Evolutionary conservation across 2,329 filamentous ascomycete genomes (phyloP), one percentile per base, ranked within the genome.

Genomic region (Penicillium sp.): DNA sequence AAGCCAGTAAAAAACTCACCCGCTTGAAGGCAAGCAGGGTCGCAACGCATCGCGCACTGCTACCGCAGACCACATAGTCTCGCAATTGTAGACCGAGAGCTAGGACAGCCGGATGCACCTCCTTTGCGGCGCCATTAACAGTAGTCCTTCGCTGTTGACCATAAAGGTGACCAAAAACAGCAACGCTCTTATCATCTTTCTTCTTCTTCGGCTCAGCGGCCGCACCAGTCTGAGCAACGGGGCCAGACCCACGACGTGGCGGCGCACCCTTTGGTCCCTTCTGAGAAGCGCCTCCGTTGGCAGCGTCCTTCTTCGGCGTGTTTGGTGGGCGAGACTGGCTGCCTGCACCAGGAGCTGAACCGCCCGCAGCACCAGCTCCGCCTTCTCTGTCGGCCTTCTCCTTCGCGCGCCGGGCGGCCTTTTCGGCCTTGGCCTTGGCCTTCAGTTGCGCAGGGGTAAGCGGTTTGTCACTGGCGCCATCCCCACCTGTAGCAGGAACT

Each of bases 11-110:
- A 16, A 34, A 52, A 70, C 78, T 67, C 72, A 92, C 91, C 79
- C 88, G 86, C 72, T 96, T 95, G 71, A 99, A 96, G 1, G 91
- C 92, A 61, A 94, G 77, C 42, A 99, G 79, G 65, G 92, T 97
- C 28, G 91, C 89, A 59, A 96, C 88, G 66, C 95, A 87, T 60
- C 94, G 84, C 40, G 91, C 89, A 71, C 89, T 95, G 70, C 91
- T 96, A 62, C 96, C 94, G 66, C 89, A 92, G 55, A 99, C 86
- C 33, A 87, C 84, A 75, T 97, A 97, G 56, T 87, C 87, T 65
- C 88, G 89, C 82, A 97, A 92, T 75, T 97, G 91, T 71, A 97
- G 84, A 8, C 93, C 94, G 43, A 97, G 79, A 1, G 89, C 86
- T 60, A 97, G 79, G 2, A 99, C 87, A 1, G 90, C 87, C 2